Conservation (phyloP, 2,329 filamentous ascomycete genomes). For the Neoscytalidium dimidiatum region DNA sequence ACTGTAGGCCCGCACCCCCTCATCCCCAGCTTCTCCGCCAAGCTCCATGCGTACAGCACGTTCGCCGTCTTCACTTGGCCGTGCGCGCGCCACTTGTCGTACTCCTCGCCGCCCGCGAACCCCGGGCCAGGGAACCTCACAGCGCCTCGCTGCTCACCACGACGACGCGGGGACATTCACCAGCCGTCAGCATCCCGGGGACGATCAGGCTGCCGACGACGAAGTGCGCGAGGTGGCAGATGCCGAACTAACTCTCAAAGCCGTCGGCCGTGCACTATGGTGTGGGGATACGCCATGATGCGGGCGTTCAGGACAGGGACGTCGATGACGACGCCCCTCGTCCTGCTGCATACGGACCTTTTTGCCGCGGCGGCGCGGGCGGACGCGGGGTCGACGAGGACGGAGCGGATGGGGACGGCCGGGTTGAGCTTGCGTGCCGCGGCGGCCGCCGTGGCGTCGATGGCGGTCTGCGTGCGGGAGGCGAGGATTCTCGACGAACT, state of each 20-base stretch:
- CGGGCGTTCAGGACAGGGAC: conserved; percentile 45
- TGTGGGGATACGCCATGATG: conserved; percentile 34
- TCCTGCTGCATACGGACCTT: conserved; percentile 24
- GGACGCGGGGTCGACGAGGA: conserved; percentile 37
- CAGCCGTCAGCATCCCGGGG: conserved; percentile 41
- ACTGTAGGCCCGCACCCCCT: conserved; percentile 32
- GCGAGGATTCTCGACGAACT: conserved; percentile 34
- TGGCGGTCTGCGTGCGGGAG: conserved; percentile 46
- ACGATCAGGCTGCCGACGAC: conserved; percentile 47
- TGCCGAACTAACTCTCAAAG: conserved; percentile 49
- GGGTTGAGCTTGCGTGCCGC: conserved; percentile 41
- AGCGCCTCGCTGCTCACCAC: conserved; percentile 30
- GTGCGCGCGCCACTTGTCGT: conserved; percentile 23
- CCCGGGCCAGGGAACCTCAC: conserved; percentile 24
- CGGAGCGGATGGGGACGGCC: conserved; percentile 33
- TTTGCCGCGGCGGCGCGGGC: conserved; percentile 35
- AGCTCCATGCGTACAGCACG: conserved; percentile 28
- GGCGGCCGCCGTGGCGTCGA: conserved; percentile 33
- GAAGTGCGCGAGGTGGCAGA: conserved; percentile 49
- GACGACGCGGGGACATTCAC: conserved; percentile 28
- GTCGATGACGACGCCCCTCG: conserved; percentile 40
- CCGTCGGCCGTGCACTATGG: conserved; percentile 42
- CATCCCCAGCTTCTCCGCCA: conserved; percentile 28
- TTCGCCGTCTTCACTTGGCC: conserved; percentile 30
- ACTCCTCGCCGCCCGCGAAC: conserved; percentile 23